Evolutionary conservation across 352 stramenopile genomes (phyloP).

Genomic region (Phytophthora sansomeana): DNA sequence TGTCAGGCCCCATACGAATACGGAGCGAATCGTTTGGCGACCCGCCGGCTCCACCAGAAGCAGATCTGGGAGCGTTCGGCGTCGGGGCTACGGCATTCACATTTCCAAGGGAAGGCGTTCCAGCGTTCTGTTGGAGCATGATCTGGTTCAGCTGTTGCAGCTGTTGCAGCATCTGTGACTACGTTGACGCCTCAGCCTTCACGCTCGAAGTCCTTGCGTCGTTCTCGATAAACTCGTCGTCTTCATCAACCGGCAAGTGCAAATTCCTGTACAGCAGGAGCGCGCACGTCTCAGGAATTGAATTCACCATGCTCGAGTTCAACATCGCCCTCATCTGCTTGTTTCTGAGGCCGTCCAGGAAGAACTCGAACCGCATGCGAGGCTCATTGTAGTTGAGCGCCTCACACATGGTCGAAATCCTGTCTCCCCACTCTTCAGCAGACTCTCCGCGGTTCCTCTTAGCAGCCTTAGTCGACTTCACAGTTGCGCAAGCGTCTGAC

Average conservation of each 20-base stretch:
- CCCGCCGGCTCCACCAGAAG: not conserved
- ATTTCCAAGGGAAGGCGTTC: too few species aligned
- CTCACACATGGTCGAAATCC: not conserved
- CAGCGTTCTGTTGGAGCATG: not conserved
- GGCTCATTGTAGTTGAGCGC: not conserved
- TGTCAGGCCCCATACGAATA: not conserved
- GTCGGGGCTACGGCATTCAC: not conserved
- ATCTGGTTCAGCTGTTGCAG: constrained; percentile 2
- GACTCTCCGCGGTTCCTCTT: constrained; percentile 6
- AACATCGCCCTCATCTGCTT: not conserved
- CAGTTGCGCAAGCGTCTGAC: constrained; percentile 3
- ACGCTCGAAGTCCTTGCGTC: not conserved
- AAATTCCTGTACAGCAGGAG: constrained; percentile 5
- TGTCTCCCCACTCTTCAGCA: constrained; percentile 5
- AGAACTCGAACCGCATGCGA: constrained; percentile 8
- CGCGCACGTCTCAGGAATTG: not conserved
- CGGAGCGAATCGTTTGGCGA: too few species aligned
- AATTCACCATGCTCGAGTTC: not conserved
- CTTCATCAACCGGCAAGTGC: constrained; percentile 2
- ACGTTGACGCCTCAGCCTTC: not conserved
- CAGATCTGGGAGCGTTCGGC: not conserved
- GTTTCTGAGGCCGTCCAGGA: not conserved
- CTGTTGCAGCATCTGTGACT: not conserved
- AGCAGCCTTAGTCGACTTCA: not conserved
- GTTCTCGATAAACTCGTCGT: not conserved